A percentile compares a stretch with the other conserved stretches of the same genome.
Evolutionary conservation across 345 rosid genomes (phyloP).

Genomic region (Ceriops decandra): DNA sequence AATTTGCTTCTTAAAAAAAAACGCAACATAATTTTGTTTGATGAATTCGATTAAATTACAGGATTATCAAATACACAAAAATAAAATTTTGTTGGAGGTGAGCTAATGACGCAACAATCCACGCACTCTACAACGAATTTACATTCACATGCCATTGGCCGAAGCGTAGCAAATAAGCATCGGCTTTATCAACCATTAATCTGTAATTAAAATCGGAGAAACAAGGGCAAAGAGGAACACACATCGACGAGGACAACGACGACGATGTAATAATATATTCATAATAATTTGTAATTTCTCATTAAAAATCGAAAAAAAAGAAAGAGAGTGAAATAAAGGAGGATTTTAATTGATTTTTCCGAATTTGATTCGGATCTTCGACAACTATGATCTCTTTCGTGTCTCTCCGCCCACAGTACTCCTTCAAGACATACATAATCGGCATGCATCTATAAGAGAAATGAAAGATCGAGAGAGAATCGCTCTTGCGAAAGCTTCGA

Average conservation of each 20-base stretch:
- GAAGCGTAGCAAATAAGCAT: not conserved
- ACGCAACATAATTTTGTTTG: too few species aligned
- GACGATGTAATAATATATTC: not conserved
- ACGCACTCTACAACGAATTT: conserved; percentile 2
- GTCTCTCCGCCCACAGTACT: too few species aligned
- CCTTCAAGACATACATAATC: too few species aligned
- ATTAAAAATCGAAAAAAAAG: not conserved
- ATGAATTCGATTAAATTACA: too few species aligned
- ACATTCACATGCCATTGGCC: conserved; percentile 29
- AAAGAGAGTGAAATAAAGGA: not conserved
- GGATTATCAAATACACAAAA: too few species aligned
- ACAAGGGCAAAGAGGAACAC: conserved; percentile 4
- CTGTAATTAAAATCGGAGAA: not conserved
- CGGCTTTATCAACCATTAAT: not conserved
- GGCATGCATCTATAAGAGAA: not conserved
- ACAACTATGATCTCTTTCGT: not conserved
- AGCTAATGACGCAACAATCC: conserved; percentile 15
- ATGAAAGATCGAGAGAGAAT: conserved; percentile 19
- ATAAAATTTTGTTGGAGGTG: too few species aligned
- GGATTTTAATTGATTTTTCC: conserved; percentile 20
- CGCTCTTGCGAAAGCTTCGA: conserved; percentile 1
- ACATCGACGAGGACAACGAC: conserved; percentile 18
- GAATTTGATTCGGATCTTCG: conserved; percentile 12
- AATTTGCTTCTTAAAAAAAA: too few species aligned
- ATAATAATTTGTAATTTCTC: conserved; percentile 30